Conservation (phyloP, 257 asterid genomes). For the Penstemon davidsonii region DNA sequence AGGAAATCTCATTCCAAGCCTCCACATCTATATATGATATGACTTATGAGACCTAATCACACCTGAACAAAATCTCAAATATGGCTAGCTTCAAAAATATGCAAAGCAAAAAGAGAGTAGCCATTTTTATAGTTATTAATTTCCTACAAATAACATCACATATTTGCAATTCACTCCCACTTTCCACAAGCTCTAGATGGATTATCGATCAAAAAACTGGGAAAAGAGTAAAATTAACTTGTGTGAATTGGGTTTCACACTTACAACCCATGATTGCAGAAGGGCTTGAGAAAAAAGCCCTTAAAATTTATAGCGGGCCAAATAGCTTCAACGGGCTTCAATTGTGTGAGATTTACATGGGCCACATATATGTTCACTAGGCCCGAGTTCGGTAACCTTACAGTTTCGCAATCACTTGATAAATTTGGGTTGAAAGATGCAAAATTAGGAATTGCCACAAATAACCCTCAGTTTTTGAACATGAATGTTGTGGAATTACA, state of each 20-base stretch:
- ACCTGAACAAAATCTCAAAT: no score
- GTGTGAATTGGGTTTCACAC: constrained; percentile 67
- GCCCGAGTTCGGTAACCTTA: constrained; percentile 38
- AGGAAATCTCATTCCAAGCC: no score
- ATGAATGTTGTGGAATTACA: constrained; percentile 44
- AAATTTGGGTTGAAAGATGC: constrained; percentile 43
- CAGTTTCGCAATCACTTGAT: constrained; percentile 44
- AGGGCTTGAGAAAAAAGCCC: constrained; percentile 65
- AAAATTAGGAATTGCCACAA: constrained; percentile 35
- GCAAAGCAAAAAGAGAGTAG: background rate
- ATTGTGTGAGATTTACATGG: constrained; percentile 78
- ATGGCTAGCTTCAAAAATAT: no score
- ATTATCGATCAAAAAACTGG: constrained; percentile 44
- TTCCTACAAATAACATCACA: constrained; percentile 9
- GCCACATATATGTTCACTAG: constrained; percentile 64
- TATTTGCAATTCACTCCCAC: constrained; percentile 35
- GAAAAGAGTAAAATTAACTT: constrained; percentile 53
- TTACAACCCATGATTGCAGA: constrained; percentile 60
- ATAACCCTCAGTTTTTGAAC: constrained; percentile 48
- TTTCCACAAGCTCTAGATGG: constrained; percentile 61
- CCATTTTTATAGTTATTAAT: constrained; percentile 18
- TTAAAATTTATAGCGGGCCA: constrained; percentile 27
- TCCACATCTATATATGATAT: no score
- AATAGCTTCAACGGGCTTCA: constrained; percentile 48
- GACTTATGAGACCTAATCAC: no score